Conservation (phyloP, 2,329 filamentous ascomycete species). For the Colletotrichum sp. region DNA sequence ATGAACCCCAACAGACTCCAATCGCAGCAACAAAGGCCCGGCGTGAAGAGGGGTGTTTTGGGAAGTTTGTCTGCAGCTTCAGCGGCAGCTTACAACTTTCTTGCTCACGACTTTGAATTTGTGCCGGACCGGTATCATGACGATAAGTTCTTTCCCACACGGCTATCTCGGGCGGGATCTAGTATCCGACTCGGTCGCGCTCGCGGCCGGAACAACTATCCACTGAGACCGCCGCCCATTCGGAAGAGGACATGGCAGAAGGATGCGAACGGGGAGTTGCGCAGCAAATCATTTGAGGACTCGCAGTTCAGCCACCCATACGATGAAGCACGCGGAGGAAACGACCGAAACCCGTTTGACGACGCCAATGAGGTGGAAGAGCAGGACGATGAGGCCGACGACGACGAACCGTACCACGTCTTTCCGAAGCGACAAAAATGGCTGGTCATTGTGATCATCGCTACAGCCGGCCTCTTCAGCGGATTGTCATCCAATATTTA, state of each 20-base stretch:
- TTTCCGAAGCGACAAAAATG: conserved; percentile 45
- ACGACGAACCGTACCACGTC: conserved; percentile 32
- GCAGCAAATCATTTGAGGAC: not conserved
- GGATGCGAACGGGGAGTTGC: not conserved
- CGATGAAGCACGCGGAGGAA: not conserved
- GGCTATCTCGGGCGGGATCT: conserved; percentile 7
- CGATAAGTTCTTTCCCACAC: conserved; percentile 3
- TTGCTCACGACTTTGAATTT: conserved; percentile 14
- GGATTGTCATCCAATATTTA: conserved; percentile 58
- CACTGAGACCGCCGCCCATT: not conserved
- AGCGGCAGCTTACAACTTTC: conserved; percentile 8
- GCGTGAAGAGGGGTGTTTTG: not conserved
- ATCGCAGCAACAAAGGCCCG: conserved; percentile 1
- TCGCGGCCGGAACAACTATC: conserved; percentile 2
- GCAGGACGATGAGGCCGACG: not conserved
- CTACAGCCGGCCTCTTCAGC: conserved; percentile 56
- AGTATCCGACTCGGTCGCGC: conserved; percentile 9
- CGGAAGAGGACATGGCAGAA: conserved; percentile 14
- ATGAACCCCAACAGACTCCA: conserved; percentile 3
- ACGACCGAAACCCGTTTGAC: conserved; percentile 2
- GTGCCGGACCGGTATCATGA: conserved; percentile 12
- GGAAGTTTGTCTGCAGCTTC: conserved; percentile 2
- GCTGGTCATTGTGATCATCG: conserved; percentile 52
- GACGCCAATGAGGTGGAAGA: not conserved
- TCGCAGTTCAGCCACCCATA: not conserved